Conservation (phyloP, 495 filamentous ascomycete genomes). For the Xylaria nigripes region DNA sequence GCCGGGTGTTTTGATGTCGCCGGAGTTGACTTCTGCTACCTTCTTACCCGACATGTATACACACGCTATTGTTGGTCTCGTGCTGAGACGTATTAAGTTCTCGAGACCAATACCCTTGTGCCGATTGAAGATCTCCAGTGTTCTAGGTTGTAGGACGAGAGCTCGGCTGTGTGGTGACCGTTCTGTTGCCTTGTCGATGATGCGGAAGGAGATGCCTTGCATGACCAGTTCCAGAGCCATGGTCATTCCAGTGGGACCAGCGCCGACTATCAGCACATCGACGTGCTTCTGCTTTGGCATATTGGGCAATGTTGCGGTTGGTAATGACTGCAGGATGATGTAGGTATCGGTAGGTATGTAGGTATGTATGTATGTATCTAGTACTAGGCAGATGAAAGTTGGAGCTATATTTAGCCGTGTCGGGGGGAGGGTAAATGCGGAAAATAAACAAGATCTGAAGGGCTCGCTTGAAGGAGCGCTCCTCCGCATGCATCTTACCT, state of each 20-base stretch:
- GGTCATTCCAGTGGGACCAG: constrained; percentile 26
- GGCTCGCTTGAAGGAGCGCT: too few relatives aligned
- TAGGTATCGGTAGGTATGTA: background rate
- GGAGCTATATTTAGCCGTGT: too few relatives aligned
- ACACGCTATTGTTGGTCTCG: constrained; percentile 1
- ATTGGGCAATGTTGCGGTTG: background rate
- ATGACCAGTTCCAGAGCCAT: constrained; percentile 30
- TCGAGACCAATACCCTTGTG: constrained; percentile 17
- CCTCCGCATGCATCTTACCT: too few relatives aligned
- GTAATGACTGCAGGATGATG: background rate
- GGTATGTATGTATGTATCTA: background rate
- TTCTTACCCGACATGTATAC: constrained; percentile 21
- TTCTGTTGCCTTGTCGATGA: constrained; percentile 24
- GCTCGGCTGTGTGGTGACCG: constrained; percentile 33
- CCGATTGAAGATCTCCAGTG: constrained; percentile 34
- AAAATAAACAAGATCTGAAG: too few relatives aligned
- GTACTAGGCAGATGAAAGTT: background rate
- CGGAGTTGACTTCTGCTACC: constrained; percentile 9
- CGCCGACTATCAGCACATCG: constrained; percentile 33
- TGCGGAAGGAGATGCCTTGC: constrained; percentile 28
- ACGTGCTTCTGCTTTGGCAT: constrained; percentile 11
- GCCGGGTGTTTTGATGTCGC: constrained; percentile 2
- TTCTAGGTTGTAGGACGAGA: constrained; percentile 31
- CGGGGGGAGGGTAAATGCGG: too few relatives aligned
- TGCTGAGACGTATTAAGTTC: constrained; percentile 14